Conservation (phyloP, 192 early-diverging fungal genomes). For the Powellomyces hirtus region DNA sequence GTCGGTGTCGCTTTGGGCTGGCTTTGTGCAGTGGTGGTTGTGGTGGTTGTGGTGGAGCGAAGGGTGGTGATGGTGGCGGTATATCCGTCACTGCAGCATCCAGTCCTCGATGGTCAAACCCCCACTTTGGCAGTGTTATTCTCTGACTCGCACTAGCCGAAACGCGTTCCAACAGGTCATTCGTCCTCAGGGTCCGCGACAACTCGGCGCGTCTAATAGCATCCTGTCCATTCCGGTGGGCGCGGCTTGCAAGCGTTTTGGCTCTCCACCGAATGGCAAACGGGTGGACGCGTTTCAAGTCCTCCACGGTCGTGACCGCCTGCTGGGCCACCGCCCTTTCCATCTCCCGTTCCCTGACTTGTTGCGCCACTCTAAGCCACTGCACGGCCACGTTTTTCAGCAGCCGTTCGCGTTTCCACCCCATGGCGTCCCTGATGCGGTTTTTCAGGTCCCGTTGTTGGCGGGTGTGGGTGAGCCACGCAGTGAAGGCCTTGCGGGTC, state of each 20-base stretch:
- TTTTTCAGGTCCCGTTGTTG: neutral
- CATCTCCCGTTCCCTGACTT: neutral
- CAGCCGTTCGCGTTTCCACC: conserved; percentile 6
- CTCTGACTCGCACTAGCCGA: neutral
- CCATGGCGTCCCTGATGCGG: conserved; percentile 14
- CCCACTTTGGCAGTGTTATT: no score
- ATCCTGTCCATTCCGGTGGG: neutral
- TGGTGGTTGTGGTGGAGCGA: no score
- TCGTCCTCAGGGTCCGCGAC: neutral
- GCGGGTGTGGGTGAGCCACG: neutral
- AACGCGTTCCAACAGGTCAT: neutral
- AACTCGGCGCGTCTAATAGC: neutral
- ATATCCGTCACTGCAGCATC: no score
- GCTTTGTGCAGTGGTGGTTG: no score
- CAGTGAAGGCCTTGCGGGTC: conserved; percentile 3
- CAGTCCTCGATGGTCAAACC: no score
- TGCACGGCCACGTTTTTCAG: conserved; percentile 7
- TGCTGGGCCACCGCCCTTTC: neutral
- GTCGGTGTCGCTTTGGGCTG: neutral
- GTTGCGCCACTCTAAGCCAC: conserved; percentile 3
- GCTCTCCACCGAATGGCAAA: neutral
- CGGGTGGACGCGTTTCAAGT: neutral
- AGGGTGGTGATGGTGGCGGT: no score
- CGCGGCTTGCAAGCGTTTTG: neutral
- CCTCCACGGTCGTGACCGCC: neutral